Evolutionary conservation across 192 early-diverging fungal genomes (phyloP), one percentile per base, ranked within the genome.

Genomic region (Linnemannia schmuckeri): DNA sequence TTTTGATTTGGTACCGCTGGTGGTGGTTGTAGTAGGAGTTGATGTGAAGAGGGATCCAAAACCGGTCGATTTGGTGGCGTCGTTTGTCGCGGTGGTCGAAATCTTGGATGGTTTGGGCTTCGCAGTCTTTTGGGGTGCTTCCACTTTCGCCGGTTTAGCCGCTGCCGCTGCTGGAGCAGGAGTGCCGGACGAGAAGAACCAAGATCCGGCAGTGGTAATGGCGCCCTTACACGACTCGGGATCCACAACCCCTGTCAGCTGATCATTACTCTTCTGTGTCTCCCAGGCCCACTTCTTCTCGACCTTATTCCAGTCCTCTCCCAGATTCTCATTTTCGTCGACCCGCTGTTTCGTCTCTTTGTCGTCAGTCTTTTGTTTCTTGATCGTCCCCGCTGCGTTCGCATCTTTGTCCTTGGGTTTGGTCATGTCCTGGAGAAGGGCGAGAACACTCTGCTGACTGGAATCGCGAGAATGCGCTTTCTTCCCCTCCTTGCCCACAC

Each of bases 231-330:
- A 55, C 0, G 83, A 80, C 37, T 79, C 69, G 46, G 73, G 52
- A 20, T 79, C 75, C 13, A 78, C 47, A 35, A 75, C 44, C 7
- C 85, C 85, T 44, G 85, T 87, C 5, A 68, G 0, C 40, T 87
- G 85, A 33, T 87, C 85, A 35, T 87, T 87, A 61, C 76, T 81
- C 72, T 81, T 87, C 15, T 66, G 79, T 3, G 63, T 61, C 42
- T 73, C 80, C 69, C 79, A 81, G 5, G 52, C n/a, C 41, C 74
- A 37, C 30, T 54, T 74, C 46, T 77, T 80, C 4, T 87, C 79
- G 22, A 87, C 44, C 47, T 75, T 81, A 13, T 87, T 76, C 85
- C 85, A 87, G 24, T 87, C 85, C 27, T 49, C 61, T 66, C 30
- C 46, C 41, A 87, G 27, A 2, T 87, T 52, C 37, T 79, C 52